These are phyloP conservation scores for Neospermospora avenae DNA, from an alignment of 2,329 filamentous ascomycete genomes.

Conservation along the genomic window DNA sequence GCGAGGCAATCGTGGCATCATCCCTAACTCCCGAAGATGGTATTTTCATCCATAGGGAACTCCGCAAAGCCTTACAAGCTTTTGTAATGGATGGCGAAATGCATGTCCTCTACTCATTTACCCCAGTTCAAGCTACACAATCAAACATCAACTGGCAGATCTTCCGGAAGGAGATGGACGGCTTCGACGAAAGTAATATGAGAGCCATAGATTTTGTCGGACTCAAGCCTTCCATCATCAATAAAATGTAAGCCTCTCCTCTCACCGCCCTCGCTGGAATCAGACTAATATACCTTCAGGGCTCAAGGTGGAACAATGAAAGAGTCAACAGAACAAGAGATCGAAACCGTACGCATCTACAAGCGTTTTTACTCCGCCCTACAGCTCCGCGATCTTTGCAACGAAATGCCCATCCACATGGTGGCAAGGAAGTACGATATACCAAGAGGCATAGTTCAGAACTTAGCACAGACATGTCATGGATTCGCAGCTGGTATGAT, in stretches of 20 bases:
- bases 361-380: slow-evolving; percentile 71
- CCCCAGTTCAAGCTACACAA: slow-evolving; percentile 60
- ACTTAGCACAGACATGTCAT: slow-evolving; percentile 69
- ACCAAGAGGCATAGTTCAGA: slow-evolving; percentile 68
- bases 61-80: slow-evolving; percentile 62
- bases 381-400: slow-evolving; percentile 75
- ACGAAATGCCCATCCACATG: slow-evolving; percentile 67
- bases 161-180: slow-evolving; percentile 68
- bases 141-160: slow-evolving; percentile 66
- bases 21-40: slow-evolving; percentile 73
- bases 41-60: slow-evolving; percentile 67
- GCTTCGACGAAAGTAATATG: slow-evolving; percentile 66
- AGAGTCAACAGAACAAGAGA: slow-evolving; percentile 59
- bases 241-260: slow-evolving; percentile 53
- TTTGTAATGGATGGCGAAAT: slow-evolving; percentile 82
- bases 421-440: slow-evolving; percentile 70
- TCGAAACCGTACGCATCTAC: slow-evolving; percentile 61
- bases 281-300: slow-evolving; percentile 40
- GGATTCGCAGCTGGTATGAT: slow-evolving; percentile 78
- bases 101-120: slow-evolving; percentile 76
- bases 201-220: slow-evolving; percentile 67
- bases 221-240: slow-evolving; percentile 63
- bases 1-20: slow-evolving; percentile 68
- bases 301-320: slow-evolving; percentile 64
- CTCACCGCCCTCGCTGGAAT: neutral